Base-by-base conservation (phyloP, 2,329 filamentous ascomycete genomes). In the Fusarium brevicatenulatum region DNA sequence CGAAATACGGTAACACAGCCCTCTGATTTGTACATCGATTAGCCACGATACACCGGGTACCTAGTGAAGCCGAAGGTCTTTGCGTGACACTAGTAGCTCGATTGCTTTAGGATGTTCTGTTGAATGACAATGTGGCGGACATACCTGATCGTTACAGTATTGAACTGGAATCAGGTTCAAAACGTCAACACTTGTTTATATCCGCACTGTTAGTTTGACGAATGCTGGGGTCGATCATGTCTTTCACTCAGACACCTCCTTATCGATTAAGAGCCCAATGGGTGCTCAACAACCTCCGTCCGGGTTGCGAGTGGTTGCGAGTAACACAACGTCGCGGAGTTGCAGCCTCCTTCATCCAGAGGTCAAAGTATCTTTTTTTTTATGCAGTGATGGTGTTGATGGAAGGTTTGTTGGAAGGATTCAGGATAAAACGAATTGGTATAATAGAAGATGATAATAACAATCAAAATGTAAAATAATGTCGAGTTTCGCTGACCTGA, bases 321-420 rank as follows among this genome's bases (percentile, higher is more conserved):
- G 71, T 74, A 49, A 63, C 71, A 74, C 71, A 66, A 32, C 52
- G 28, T 72, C 46, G 71, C 49, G 50, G 70, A 73, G 54, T 55
- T 39, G 36, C 37, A 64, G 47, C 44, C 70, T 46, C 57, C 53
- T 68, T 58, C 40, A 52, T 44, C n/a, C 57, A 36, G 37, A 54
- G 49, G 39, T 34, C 49, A 55, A 55, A 21, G 43, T 68, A 50
- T 59, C 47, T 55, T 71, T 40, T 49, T 9, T 21, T 9, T 21
- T 58, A 32, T 47, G 36, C 25, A 16, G 42, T 30, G 21, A 55
- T 43, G 50, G 36, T 18, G 21, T 18, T 32, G 42, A 39, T 57
- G 19, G 58, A 47, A 21, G 56, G 11, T 57, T 46, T 19, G 9
- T 54, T 46, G 10, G 28, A 39, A 21, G 40, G 9, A 32, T 19